These are phyloP conservation scores for Lactuca sativa DNA, from an alignment of 129 eudicot species.

Conservation along the genomic window DNA sequence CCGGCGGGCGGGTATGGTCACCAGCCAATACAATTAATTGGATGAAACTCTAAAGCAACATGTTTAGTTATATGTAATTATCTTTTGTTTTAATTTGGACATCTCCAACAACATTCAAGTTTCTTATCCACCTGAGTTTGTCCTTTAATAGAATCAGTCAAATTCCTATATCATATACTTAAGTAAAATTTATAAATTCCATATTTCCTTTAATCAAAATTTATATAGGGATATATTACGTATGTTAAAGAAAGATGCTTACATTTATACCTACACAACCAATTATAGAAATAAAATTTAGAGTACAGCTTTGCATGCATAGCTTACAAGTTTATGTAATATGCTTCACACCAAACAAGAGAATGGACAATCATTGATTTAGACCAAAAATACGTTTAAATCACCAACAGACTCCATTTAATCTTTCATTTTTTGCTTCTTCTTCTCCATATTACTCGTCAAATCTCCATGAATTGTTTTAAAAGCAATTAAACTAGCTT, in stretches of 20 bases:
- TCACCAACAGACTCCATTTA: constrained; percentile 32
- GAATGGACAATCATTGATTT: constrained; percentile 18
- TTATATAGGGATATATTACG: background rate
- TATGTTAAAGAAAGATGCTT: background rate
- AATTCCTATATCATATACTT: background rate
- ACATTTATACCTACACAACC: background rate
- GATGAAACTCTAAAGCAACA: background rate
- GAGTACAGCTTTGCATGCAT: constrained; percentile 4
- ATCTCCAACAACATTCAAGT: background rate
- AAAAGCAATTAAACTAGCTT: constrained; percentile 34
- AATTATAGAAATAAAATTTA: background rate
- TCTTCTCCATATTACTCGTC: constrained; percentile 16
- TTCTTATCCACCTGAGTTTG: background rate
- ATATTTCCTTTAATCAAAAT: too few relatives aligned
- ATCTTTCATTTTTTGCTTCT: constrained; percentile 23
- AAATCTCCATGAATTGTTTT: constrained; percentile 27
- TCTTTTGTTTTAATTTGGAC: background rate
- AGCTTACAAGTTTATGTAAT: constrained; percentile 24
- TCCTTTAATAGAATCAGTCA: background rate
- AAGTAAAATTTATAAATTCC: too few relatives aligned
- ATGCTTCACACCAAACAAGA: constrained; percentile 35
- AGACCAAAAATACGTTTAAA: constrained; percentile 23
- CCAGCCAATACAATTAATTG: background rate
- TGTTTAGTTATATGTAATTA: background rate
- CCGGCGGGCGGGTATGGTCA: background rate